A percentile compares a stretch with the other conserved stretches of the same genome.
Conservation (phyloP, 305 asterid species). For the Fraxinus latifolia region DNA sequence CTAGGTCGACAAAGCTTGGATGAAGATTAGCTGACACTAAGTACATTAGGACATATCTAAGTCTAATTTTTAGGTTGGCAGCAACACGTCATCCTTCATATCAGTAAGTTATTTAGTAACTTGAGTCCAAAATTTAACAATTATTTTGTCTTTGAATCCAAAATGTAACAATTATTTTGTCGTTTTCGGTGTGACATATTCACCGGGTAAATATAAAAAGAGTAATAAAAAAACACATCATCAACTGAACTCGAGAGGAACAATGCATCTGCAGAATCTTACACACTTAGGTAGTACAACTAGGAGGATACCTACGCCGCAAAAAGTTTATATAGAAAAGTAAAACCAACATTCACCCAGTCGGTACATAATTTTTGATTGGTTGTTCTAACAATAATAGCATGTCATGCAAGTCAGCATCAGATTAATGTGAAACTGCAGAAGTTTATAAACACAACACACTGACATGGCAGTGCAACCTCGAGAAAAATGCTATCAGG, state of each 20-base stretch:
- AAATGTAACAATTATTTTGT: not conserved
- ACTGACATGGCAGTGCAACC: not conserved
- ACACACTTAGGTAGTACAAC: not conserved
- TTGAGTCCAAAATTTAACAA: not conserved
- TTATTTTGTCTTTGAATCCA: not conserved
- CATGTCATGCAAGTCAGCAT: not conserved
- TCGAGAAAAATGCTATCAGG: not conserved
- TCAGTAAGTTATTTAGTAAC: not conserved
- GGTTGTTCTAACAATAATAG: not conserved
- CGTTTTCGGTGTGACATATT: not conserved
- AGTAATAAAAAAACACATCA: not conserved
- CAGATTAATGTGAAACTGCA: not conserved
- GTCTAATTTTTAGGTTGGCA: not conserved
- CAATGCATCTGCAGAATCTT: not conserved
- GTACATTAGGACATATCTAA: not conserved
- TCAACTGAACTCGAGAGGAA: slow-evolving; percentile 9
- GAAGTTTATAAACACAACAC: not conserved
- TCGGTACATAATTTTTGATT: not conserved
- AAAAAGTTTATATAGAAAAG: not conserved
- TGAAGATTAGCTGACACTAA: not conserved
- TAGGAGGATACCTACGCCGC: not conserved
- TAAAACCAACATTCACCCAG: not conserved
- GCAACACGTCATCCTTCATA: not conserved
- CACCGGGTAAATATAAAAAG: not conserved
- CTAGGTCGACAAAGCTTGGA: not conserved